phyloP scores from a whole-genome alignment of 257 asterid genomes.

The Solanum lycopersicoides region DNA sequence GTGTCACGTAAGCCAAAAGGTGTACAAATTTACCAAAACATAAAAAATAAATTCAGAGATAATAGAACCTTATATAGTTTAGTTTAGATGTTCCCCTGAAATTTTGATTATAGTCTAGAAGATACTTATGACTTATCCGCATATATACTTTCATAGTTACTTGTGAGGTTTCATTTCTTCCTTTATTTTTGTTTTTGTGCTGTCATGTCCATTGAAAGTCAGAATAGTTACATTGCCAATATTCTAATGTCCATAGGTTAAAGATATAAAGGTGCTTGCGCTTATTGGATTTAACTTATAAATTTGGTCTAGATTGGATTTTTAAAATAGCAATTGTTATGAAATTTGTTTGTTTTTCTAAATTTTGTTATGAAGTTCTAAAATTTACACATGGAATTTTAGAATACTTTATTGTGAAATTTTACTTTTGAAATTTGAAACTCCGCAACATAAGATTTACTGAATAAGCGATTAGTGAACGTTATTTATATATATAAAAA shows the following conservation, averaged over 20 bases:
- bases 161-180: neutral
- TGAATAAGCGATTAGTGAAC: too few species aligned
- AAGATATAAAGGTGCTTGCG: neutral
- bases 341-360: neutral
- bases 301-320: too few species aligned
- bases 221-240: neutral
- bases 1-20: too few species aligned
- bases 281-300: neutral
- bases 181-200: neutral
- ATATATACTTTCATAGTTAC: neutral
- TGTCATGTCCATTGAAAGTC: neutral
- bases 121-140: too few species aligned
- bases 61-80: too few species aligned
- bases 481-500: too few species aligned
- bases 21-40: accelerated
- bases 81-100: too few species aligned
- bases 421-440: too few species aligned
- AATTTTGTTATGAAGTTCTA: neutral
- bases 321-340: too few species aligned
- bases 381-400: too few species aligned
- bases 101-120: too few species aligned
- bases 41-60: too few species aligned
- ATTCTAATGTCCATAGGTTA: neutral
- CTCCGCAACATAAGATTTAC: neutral
- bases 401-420: neutral